These are phyloP conservation scores for Alternaria alternata DNA, from an alignment of 2,329 filamentous ascomycete genomes.

Conservation along the genomic window DNA sequence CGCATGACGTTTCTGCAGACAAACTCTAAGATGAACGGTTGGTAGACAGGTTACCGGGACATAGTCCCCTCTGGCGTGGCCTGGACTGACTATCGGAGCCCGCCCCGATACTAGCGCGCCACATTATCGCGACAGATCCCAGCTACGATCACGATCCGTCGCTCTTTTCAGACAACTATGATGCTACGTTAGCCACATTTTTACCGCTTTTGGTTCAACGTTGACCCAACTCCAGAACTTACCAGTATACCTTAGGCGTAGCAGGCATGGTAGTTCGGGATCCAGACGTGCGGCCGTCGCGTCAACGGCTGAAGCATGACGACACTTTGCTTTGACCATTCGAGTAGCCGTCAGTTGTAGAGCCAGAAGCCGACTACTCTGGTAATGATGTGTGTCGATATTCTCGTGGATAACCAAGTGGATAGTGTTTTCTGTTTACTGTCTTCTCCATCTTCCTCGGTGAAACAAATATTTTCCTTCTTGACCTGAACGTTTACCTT, in stretches of 20 bases:
- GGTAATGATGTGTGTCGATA: not conserved
- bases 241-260: not conserved
- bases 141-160: slow-evolving; percentile 1
- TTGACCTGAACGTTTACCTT: not conserved
- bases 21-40: not conserved
- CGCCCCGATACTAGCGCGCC: not conserved
- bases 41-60: not conserved
- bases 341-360: not conserved
- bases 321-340: not conserved
- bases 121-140: not conserved
- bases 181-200: slow-evolving; percentile 1
- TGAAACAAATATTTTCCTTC: not conserved
- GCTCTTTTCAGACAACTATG: slow-evolving; percentile 2
- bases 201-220: slow-evolving; percentile 1
- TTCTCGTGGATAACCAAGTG: not conserved
- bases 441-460: not conserved
- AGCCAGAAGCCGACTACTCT: not conserved
- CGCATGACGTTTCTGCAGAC: not conserved
- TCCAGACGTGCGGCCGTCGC: not conserved
- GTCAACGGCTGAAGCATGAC: slow-evolving; percentile 8
- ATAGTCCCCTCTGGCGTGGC: not conserved
- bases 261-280: not conserved
- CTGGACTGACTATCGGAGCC: not conserved
- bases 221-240: not conserved
- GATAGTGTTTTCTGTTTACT: fast-evolving